Evolutionary conservation across 75 land plant genomes (phyloP), one percentile per base, ranked within the genome.

Genomic region (Sequoia sempervirens): DNA sequence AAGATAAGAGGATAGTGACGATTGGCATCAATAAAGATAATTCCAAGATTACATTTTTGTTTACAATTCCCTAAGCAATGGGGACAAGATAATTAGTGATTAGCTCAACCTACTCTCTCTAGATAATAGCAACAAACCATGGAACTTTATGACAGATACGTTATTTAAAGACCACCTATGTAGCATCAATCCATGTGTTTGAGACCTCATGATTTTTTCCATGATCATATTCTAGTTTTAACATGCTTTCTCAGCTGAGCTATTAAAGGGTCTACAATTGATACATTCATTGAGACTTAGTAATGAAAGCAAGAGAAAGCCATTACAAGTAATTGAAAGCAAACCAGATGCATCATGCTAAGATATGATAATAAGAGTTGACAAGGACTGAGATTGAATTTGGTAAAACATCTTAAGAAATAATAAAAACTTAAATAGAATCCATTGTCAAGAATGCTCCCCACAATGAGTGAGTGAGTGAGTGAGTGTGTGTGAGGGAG

Each of bases 371-470:
- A 75, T 20, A 5, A 8, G 46, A 18, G 0, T 75, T 14, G 1
- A 17, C 18, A 18, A 75, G 38, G 41, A 75, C 38, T 8, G 18
- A 41, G 79, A 41, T 75, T 18, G 23, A 40, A 41, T 75, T 74
- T 38, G 79, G n/a, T 40, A 40, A 41, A 41, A 75, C 46, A 75
- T 75, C 28, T 75, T 43, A 20, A 75, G 45, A n/a, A 23, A 75
- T 75, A 40, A 43, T 43, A 76, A 76, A 76, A 76, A 3, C 47
- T 76, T 20, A 20, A 41, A 23, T 40, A 26, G 41, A 20, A 40
- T 76, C 79, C 10, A 43, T 43, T 76, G 13, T 76, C 79, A 76
- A 76, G 47, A 26, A 76, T 76, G 30, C 45, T 23, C 47, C 79
- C 46, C 45, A 10, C 20, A 23, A 23, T 2, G n/a, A 40, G 26